Conservation (phyloP, 2,329 filamentous ascomycete genomes). For the Ophiocordyceps polyrhachis-furcata region DNA sequence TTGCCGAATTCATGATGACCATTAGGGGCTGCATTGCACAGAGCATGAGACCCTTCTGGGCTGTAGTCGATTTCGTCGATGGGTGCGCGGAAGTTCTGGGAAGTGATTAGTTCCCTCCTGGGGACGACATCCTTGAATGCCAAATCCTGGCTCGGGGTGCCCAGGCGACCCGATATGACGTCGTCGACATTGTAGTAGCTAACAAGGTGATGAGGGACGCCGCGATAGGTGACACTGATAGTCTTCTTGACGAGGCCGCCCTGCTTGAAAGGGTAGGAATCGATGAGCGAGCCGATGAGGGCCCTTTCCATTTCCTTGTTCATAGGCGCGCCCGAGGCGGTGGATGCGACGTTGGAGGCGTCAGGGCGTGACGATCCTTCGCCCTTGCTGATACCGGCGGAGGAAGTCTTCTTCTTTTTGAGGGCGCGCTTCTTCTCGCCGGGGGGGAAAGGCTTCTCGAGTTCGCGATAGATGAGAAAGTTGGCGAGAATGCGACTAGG, state of each 20-base stretch:
- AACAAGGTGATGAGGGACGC: slow-evolving; percentile 67
- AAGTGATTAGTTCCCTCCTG: slow-evolving; percentile 36
- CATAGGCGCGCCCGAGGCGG: slow-evolving; percentile 1
- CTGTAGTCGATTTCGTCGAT: slow-evolving; percentile 37
- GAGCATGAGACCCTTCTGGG: slow-evolving; percentile 3
- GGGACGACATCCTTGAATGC: slow-evolving; percentile 25
- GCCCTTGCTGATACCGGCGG: slow-evolving; percentile 18
- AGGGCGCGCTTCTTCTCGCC: slow-evolving; percentile 74
- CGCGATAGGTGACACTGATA: slow-evolving; percentile 59
- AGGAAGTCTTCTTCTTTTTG: slow-evolving; percentile 39
- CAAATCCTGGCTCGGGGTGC: slow-evolving; percentile 33
- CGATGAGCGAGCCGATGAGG: slow-evolving; percentile 67
- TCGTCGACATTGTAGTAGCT: slow-evolving; percentile 78
- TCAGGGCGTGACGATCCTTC: slow-evolving; percentile 9
- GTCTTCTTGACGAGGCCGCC: slow-evolving; percentile 83
- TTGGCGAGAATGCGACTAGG: slow-evolving; percentile 73
- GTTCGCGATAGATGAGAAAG: slow-evolving; percentile 70
- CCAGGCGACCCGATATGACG: slow-evolving; percentile 42
- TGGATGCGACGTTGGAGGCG: slow-evolving; percentile 2
- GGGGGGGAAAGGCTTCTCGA: slow-evolving; percentile 58
- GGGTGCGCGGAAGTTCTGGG: slow-evolving; percentile 48
- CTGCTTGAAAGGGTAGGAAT: slow-evolving; percentile 74
- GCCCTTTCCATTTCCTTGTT: slow-evolving; percentile 17
- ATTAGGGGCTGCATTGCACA: slow-evolving; percentile 3
- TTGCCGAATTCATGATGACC: slow-evolving; percentile 3